Evolutionary conservation across 805 yeast species (phyloP).

Genomic region (Ogataea philodendri): DNA sequence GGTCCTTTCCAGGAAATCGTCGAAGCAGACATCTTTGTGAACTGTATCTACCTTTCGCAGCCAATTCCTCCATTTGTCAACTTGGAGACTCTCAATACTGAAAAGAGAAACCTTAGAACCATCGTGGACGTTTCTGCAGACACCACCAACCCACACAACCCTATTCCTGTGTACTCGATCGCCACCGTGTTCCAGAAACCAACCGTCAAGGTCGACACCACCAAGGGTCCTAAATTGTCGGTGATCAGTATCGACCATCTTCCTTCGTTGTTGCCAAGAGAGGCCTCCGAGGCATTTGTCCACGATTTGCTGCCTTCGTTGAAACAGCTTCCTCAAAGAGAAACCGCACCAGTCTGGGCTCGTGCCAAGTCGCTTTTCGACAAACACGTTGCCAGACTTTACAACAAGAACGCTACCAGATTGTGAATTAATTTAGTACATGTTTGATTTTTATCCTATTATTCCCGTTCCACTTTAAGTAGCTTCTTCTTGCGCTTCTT

Average conservation of each 20-base stretch:
- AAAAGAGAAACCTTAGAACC: constrained; percentile 76
- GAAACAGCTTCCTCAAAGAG: constrained; percentile 78
- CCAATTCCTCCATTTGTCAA: constrained; percentile 93
- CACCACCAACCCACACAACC: constrained; percentile 97
- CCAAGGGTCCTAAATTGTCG: constrained; percentile 79
- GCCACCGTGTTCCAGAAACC: constrained; percentile 92
- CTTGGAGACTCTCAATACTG: constrained; percentile 59
- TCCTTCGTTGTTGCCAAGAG: constrained; percentile 95
- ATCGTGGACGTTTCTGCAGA: constrained; percentile 98
- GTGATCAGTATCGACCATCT: constrained; percentile 95
- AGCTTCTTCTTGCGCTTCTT: constrained; percentile 41
- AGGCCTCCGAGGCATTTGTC: constrained; percentile 89
- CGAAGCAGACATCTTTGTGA: constrained; percentile 83
- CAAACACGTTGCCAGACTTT: constrained; percentile 74
- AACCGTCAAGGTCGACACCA: constrained; percentile 78
- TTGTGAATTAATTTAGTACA: constrained; percentile 1
- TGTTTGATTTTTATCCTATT: constrained; percentile 1
- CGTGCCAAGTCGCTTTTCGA: constrained; percentile 82
- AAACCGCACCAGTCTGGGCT: constrained; percentile 85
- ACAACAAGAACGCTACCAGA: no score
- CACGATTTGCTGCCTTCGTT: constrained; percentile 86
- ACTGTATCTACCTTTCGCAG: constrained; percentile 90
- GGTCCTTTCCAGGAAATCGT: constrained; percentile 96
- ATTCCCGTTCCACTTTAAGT: constrained; percentile 55
- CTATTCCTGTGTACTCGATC: constrained; percentile 87